phyloP scores from a whole-genome alignment of 2,329 filamentous ascomycete species.

The Elsinoe australis region DNA sequence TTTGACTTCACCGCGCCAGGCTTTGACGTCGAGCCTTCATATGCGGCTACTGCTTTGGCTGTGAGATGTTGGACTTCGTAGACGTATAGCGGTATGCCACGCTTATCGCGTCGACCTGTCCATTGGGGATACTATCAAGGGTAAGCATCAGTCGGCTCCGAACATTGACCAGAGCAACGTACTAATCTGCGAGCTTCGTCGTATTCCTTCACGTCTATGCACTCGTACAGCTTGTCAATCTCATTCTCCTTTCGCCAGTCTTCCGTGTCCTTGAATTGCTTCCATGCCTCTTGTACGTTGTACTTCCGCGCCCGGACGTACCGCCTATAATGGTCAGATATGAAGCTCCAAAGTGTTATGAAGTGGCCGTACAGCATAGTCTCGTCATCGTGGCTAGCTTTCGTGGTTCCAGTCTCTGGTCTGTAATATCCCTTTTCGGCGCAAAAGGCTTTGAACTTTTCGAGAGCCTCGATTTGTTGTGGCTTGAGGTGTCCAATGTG shows the following conservation, averaged over 20 bases:
- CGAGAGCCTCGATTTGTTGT: constrained; percentile 59
- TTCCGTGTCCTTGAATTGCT: constrained; percentile 82
- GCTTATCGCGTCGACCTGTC: constrained; percentile 81
- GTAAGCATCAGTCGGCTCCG: constrained; percentile 4
- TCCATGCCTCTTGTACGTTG: constrained; percentile 65
- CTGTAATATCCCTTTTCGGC: constrained; percentile 58
- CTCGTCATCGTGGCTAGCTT: constrained; percentile 63
- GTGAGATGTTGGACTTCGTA: constrained; percentile 81
- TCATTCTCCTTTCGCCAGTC: constrained; percentile 76
- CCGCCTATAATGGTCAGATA: constrained; percentile 49
- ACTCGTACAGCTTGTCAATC: constrained; percentile 71
- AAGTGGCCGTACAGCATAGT: constrained; percentile 54
- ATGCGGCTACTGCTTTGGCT: constrained; percentile 69
- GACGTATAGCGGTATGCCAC: constrained; percentile 86
- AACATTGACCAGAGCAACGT: constrained; percentile 25
- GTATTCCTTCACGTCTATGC: constrained; percentile 77
- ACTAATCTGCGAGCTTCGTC: constrained; percentile 72
- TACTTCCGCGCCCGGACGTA: constrained; percentile 82
- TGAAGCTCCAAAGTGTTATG: background rate
- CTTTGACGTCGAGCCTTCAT: constrained; percentile 61
- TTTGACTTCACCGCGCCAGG: constrained; percentile 52
- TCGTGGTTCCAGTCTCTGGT: constrained; percentile 33
- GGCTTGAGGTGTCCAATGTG: constrained; percentile 70
- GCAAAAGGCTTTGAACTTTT: constrained; percentile 63
- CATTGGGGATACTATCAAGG: constrained; percentile 74